Evolutionary conservation across 768 basidiomycete species (phyloP), one percentile per base, ranked within the genome.

Genomic region (Mrakia hoshinonis): DNA sequence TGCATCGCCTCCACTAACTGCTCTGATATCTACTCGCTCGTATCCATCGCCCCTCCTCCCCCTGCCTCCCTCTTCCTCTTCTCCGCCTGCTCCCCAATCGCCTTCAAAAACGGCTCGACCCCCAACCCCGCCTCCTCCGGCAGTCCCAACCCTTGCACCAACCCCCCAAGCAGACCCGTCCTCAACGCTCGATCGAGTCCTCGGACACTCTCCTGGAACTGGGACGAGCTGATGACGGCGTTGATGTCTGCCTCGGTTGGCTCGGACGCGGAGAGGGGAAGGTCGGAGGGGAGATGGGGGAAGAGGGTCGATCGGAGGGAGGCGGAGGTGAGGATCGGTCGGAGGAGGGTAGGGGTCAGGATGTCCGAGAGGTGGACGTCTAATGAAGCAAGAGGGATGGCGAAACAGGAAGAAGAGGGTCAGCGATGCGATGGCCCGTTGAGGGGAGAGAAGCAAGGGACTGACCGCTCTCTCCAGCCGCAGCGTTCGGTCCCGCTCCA

Each of bases 331-430:
- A 73, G 60, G 20, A 73, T 61, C 1, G 72, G 72, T 7, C 60
- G 31, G 12, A 73, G 52, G 26, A 73, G 39, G 24, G 47, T 48
- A 3, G 72, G 72, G 20, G 72, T 68, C n/a, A 73, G 67, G 36
- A 73, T 73, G 52, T 73, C 72, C 24, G 58, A 26, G 7, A 73
- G 72, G 49, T 58, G 39, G 22, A 64, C 51, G 29, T 73, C 72
- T 72, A 52, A 4, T 0, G 18, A 13, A 18, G 2, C 29, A 7
- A 26, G 24, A 22, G 51, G 34, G 34, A 67, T 36, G 1, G 49
- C n/a, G 15, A 29, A 15, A 48, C 43, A 26, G 13, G 22, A 43
- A 24, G 31, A 26, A 46, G 31, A 15, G 31, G 29, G 47, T 2
- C 2, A 60, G 22, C 1, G 22, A 18, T 52, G 39, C 31, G 26